A percentile compares a stretch with the other conserved stretches of the same genome.
Evolutionary conservation across 345 rosid genomes (phyloP).

Genomic region (Ailanthus altissimus): DNA sequence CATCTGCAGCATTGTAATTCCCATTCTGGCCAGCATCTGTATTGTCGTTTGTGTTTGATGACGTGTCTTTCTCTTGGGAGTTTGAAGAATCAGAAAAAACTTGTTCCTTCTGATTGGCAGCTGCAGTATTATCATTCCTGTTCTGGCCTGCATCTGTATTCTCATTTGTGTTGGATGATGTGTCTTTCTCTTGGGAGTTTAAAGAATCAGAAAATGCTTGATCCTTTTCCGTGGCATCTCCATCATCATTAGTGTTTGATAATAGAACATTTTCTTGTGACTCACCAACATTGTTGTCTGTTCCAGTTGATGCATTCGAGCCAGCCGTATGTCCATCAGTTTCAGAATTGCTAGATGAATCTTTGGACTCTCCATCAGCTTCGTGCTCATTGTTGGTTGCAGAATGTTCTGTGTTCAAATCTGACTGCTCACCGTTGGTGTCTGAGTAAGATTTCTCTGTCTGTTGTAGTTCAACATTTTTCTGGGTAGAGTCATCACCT

Average conservation of each 20-base stretch:
- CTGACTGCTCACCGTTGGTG: constrained; percentile 47
- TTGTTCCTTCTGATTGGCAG: constrained; percentile 28
- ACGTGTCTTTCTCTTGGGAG: constrained; percentile 19
- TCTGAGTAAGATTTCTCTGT: constrained; percentile 45
- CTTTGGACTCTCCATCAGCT: constrained; percentile 35
- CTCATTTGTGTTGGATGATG: constrained; percentile 15
- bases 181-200: constrained; percentile 19
- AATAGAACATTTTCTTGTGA: constrained; percentile 30
- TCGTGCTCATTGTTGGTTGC: constrained; percentile 39
- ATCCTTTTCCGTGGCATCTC: constrained; percentile 27
- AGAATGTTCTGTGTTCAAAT: constrained; percentile 36
- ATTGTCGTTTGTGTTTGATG: constrained; percentile 18
- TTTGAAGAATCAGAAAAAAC: constrained; percentile 18
- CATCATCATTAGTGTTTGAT: constrained; percentile 32
- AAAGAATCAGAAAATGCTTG: constrained; percentile 19
- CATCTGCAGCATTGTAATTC: constrained; percentile 16
- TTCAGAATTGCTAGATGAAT: constrained; percentile 25
- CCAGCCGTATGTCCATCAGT: constrained; percentile 31
- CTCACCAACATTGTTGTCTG: constrained; percentile 27
- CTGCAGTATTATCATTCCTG: constrained; percentile 19
- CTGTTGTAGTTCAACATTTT: constrained; percentile 40
- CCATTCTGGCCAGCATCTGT: constrained; percentile 38
- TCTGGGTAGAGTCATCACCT: constrained; percentile 31
- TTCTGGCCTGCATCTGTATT: constrained; percentile 37
- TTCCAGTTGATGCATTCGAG: constrained; percentile 14